Evolutionary conservation across 345 rosid species (phyloP), one percentile per base, ranked within the genome.

Genomic region (Geranium brycei): DNA sequence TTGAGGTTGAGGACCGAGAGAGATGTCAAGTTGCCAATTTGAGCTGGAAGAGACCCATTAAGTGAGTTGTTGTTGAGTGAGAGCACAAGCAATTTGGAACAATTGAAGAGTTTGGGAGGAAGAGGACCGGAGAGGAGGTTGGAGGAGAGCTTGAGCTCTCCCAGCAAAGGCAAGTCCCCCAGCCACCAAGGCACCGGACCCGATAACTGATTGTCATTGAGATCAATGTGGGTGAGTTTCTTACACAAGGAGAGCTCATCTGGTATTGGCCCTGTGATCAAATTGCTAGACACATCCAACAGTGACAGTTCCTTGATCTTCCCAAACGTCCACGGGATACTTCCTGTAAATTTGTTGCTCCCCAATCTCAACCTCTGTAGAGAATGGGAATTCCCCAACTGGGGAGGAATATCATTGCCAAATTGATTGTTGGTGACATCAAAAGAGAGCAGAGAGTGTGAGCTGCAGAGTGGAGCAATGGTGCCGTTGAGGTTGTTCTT

Each of bases 361-460:
- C 97, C 97, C 62, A 93, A 69, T 69, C 99, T 85, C 17, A 93
- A 64, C 73, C 99, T 88, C 67, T 87, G 95, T 63, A 93, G 89
- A 64, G 61, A 71, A 30, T 78, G 85, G 32, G 99, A 93, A 80
- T 82, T 82, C 19, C 97, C 96, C 59, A 93, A 69, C 72, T 70
- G 69, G 40, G 82, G 65, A 67, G 96, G 97, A 35, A 93, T 87
- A 35, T 81, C 89, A 38, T 68, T 75, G 53, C 76, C 86, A 62
- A 93, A 93, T 28, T 32, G 69, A 62, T 93, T 88, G 67, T 74
- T 80, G 1, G 99, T 86, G 57, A 88, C 88, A 69, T 93, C 99
- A 4, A 93, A 90, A 16, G 97, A 93, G 53, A 93, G 89, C 51
- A 83, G 80, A 0, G 78, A 83, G 69, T 47, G 59, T 0, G 97